A percentile compares a stretch with the other conserved stretches of the same genome.
Conservation (phyloP, 2,329 filamentous ascomycete species). For the Spiromastix sp. region DNA sequence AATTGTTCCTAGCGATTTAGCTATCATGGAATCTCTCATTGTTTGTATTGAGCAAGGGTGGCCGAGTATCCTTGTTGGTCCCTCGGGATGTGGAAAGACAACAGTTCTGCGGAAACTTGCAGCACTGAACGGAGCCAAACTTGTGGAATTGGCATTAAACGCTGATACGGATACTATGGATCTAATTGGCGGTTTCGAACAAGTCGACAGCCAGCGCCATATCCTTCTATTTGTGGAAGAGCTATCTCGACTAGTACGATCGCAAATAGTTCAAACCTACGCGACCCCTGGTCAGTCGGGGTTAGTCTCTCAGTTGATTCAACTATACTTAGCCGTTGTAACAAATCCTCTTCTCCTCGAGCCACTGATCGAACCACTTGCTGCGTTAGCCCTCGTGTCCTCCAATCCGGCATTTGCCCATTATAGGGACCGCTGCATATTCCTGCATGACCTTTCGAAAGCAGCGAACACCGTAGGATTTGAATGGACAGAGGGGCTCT, state of each 20-base stretch:
- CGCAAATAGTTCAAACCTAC: slow-evolving; percentile 22
- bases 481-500: slow-evolving; percentile 89
- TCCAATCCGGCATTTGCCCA: slow-evolving; percentile 37
- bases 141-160: slow-evolving; percentile 82
- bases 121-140: slow-evolving; percentile 61
- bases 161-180: slow-evolving; percentile 96
- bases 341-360: slow-evolving; percentile 20
- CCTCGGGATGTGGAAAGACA: slow-evolving; percentile 81
- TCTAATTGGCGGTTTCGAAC: slow-evolving; percentile 91
- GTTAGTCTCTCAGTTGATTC: slow-evolving; percentile 18
- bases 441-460: slow-evolving; percentile 43
- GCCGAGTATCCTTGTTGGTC: slow-evolving; percentile 79
- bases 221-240: slow-evolving; percentile 51
- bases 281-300: slow-evolving; percentile 15
- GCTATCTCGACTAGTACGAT: slow-evolving; percentile 44
- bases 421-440: slow-evolving; percentile 40
- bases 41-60: slow-evolving; percentile 77
- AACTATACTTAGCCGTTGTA: slow-evolving; percentile 24
- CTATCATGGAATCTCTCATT: slow-evolving; percentile 75
- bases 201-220: slow-evolving; percentile 71
- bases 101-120: slow-evolving; percentile 69
- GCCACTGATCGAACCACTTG: slow-evolving; percentile 20
- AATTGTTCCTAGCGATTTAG: slow-evolving; percentile 39
- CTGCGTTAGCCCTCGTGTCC: slow-evolving; percentile 31
- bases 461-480: slow-evolving; percentile 67